phyloP scores from a whole-genome alignment of 2,329 filamentous ascomycete genomes.

The Xylariaceae sp. region DNA sequence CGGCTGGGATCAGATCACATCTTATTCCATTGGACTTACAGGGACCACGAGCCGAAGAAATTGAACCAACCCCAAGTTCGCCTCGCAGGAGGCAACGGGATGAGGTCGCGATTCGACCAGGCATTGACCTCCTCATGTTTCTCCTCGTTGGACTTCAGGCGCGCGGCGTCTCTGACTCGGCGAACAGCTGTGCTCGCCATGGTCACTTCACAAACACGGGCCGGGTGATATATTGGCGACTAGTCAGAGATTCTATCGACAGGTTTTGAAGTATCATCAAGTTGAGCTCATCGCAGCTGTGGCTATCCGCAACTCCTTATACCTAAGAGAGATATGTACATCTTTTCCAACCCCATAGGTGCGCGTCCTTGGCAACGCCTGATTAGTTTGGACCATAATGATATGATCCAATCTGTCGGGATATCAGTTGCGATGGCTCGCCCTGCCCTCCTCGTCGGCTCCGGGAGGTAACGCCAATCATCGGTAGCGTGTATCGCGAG shows the following conservation, averaged over 20 bases:
- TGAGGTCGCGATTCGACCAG: constrained; percentile 43
- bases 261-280: too few relatives aligned
- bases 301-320: neutral
- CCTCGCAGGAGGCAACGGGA: constrained; percentile 33
- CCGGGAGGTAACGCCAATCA: too few relatives aligned
- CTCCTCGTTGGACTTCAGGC: constrained; percentile 31
- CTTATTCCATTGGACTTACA: constrained; percentile 21
- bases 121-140: constrained; percentile 40
- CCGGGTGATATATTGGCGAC: too few relatives aligned
- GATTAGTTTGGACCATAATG: too few relatives aligned
- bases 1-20: too few relatives aligned
- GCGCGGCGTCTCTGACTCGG: constrained; percentile 24
- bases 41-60: constrained; percentile 38
- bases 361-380: too few relatives aligned
- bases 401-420: too few relatives aligned
- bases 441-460: too few relatives aligned
- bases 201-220: too few relatives aligned
- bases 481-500: too few relatives aligned
- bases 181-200: constrained; percentile 8
- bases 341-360: neutral
- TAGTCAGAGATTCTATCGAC: too few relatives aligned
- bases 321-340: neutral
- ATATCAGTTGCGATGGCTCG: too few relatives aligned
- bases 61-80: constrained; percentile 44
- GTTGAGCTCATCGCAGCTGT: neutral